phyloP scores from a whole-genome alignment of 2,329 filamentous ascomycete genomes.

The Aspergillus novofumigatus region DNA sequence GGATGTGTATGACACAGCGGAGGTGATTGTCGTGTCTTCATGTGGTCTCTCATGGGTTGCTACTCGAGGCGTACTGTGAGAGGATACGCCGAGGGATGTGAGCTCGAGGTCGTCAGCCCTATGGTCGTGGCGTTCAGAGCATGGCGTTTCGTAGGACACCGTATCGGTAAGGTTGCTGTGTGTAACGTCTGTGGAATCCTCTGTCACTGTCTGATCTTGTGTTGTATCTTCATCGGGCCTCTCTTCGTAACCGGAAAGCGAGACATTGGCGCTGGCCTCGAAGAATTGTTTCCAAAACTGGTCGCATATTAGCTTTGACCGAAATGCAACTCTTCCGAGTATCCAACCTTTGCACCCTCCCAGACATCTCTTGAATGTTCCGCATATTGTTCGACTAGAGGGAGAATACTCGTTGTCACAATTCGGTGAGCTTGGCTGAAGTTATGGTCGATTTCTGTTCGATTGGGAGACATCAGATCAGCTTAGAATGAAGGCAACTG shows the following conservation, averaged over 20 bases:
- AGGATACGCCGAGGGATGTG: constrained; percentile 40
- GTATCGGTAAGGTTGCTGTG: constrained; percentile 37
- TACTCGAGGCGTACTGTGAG: constrained; percentile 46
- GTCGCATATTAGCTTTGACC: not conserved
- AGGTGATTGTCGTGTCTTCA: constrained; percentile 39
- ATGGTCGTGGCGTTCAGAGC: constrained; percentile 28
- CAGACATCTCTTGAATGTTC: constrained; percentile 91
- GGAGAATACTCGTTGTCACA: constrained; percentile 87
- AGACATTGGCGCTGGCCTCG: constrained; percentile 95
- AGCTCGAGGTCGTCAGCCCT: constrained; percentile 45
- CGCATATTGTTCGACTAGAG: constrained; percentile 90
- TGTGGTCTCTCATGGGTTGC: constrained; percentile 24
- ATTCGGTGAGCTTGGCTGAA: constrained; percentile 96
- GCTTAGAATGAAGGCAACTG: constrained; percentile 7
- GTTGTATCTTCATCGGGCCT: constrained; percentile 58
- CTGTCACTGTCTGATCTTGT: constrained; percentile 49
- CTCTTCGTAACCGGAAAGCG: constrained; percentile 90
- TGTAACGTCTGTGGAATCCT: constrained; percentile 52
- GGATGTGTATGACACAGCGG: constrained; percentile 58
- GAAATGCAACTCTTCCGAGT: not conserved
- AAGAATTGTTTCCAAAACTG: constrained; percentile 99
- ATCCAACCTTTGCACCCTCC: constrained; percentile 83
- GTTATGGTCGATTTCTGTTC: constrained; percentile 93
- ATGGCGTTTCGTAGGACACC: constrained; percentile 40
- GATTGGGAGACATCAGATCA: constrained; percentile 7